phyloP scores from a whole-genome alignment of 225 moss, liverwort and hornwort species.

The Marchantia paleacea region DNA sequence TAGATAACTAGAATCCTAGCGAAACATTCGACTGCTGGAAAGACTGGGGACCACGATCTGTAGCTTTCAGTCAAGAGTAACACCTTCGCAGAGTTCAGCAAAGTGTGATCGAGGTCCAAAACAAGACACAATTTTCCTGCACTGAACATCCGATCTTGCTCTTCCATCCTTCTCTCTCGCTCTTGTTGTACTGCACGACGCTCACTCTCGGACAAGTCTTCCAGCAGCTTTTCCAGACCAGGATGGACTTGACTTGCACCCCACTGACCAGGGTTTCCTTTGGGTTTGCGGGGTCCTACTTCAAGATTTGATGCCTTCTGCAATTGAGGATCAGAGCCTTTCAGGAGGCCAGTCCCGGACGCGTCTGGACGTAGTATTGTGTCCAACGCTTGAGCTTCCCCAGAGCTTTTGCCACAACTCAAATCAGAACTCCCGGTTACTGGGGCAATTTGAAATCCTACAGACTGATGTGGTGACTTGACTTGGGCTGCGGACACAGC shows the following conservation, averaged over 20 bases:
- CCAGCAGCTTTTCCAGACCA: slow-evolving; percentile 74
- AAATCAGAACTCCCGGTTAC: not conserved
- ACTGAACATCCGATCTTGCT: slow-evolving; percentile 99
- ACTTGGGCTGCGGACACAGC: slow-evolving; percentile 10
- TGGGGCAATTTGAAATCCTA: slow-evolving; percentile 8
- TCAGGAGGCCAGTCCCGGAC: not conserved
- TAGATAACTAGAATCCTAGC: not conserved
- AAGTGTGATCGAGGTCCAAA: slow-evolving; percentile 92
- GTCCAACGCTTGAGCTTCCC: slow-evolving; percentile 5
- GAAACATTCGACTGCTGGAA: not conserved
- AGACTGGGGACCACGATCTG: not conserved
- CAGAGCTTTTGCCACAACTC: not conserved
- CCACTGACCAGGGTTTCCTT: slow-evolving; percentile 79
- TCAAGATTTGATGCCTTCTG: slow-evolving; percentile 37
- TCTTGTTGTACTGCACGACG: slow-evolving; percentile 75
- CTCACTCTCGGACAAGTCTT: slow-evolving; percentile 61
- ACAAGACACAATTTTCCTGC: slow-evolving; percentile 93
- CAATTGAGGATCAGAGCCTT: slow-evolving; percentile 16
- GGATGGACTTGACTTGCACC: slow-evolving; percentile 82
- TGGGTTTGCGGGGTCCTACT: slow-evolving; percentile 60
- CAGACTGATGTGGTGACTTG: slow-evolving; percentile 23
- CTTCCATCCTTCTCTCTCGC: slow-evolving; percentile 88
- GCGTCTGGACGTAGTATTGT: not conserved
- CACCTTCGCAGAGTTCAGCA: slow-evolving; percentile 98
- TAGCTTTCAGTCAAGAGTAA: not conserved